Conservation (phyloP, 352 stramenopile species). For the Phytophthora litchii region DNA sequence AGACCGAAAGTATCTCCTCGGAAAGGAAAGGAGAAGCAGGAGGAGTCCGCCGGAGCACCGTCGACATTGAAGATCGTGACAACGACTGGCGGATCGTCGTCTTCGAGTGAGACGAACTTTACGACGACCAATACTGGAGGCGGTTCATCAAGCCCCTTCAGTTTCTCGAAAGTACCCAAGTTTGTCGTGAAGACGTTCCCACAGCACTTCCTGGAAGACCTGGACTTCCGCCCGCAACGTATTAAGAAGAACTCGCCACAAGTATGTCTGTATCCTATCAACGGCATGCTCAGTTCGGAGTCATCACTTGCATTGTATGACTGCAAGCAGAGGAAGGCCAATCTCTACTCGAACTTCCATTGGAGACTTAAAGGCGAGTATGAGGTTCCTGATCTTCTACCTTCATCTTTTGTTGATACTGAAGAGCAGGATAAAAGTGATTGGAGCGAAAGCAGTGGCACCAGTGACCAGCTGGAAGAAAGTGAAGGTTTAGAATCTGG, state of each 20-base stretch:
- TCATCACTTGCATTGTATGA: slow-evolving; percentile 81
- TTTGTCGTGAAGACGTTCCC: slow-evolving; percentile 87
- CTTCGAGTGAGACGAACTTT: slow-evolving; percentile 42
- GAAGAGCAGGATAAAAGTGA: slow-evolving; percentile 12
- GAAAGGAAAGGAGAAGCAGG: slow-evolving; percentile 28
- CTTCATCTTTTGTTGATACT: slow-evolving; percentile 10
- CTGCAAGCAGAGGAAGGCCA: slow-evolving; percentile 48
- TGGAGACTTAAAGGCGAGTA: slow-evolving; percentile 78
- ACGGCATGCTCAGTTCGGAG: slow-evolving; percentile 67
- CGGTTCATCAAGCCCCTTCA: slow-evolving; percentile 24
- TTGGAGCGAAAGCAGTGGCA: slow-evolving; percentile 10
- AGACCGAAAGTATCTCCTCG: slow-evolving; percentile 21
- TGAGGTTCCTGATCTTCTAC: slow-evolving; percentile 57
- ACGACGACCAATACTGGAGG: slow-evolving; percentile 28
- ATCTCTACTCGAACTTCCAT: slow-evolving; percentile 82
- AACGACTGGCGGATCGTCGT: slow-evolving; percentile 22
- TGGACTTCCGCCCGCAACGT: slow-evolving; percentile 84
- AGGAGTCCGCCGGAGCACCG: not conserved
- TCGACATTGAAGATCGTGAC: slow-evolving; percentile 35
- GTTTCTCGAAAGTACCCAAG: slow-evolving; percentile 27
- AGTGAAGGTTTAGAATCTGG: slow-evolving; percentile 1
- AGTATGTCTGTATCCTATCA: slow-evolving; percentile 77
- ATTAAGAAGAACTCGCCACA: slow-evolving; percentile 80
- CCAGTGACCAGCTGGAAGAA: slow-evolving; percentile 13
- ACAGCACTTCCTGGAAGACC: slow-evolving; percentile 84